These are phyloP conservation scores for Ophiostoma pallidulum DNA, from an alignment of 2,329 filamentous ascomycete species.

Conservation along the genomic window DNA sequence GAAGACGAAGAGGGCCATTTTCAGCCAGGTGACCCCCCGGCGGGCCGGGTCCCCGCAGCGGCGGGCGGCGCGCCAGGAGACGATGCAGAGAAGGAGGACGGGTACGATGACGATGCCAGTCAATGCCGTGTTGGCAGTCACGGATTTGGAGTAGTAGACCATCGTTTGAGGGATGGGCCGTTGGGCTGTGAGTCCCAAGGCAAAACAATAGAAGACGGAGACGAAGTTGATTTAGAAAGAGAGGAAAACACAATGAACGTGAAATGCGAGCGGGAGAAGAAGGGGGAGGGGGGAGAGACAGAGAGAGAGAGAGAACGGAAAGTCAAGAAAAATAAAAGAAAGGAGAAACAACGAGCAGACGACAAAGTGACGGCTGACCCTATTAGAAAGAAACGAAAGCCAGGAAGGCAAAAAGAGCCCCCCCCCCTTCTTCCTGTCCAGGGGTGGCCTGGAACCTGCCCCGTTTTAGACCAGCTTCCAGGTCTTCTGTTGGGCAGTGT, in stretches of 20 bases:
- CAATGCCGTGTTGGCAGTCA: neutral
- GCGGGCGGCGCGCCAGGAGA: conserved; percentile 16
- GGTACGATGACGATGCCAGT: conserved; percentile 16
- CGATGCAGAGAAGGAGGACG: conserved; percentile 16
- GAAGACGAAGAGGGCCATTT: conserved; percentile 15
- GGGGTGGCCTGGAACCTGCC: too few relatives aligned
- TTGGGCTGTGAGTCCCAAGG: too few relatives aligned
- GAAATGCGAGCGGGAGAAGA: neutral
- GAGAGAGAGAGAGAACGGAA: neutral
- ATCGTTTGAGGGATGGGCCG: neutral
- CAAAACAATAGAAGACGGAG: neutral
- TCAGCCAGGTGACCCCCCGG: conserved; percentile 17
- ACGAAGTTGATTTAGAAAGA: neutral
- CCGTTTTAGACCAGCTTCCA: too few relatives aligned
- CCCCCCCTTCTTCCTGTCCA: too few relatives aligned
- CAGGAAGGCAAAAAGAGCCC: too few relatives aligned
- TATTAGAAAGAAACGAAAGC: too few relatives aligned
- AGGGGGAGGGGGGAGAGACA: neutral
- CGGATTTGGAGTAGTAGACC: neutral
- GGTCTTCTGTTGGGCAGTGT: too few relatives aligned
- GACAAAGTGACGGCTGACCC: too few relatives aligned
- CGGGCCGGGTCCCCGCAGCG: conserved; percentile 19
- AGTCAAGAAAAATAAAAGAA: neutral
- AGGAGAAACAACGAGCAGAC: too few relatives aligned
- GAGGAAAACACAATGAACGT: neutral